Base-by-base conservation (phyloP, 371 early-diverging fungal species). In the Mortierella sp. region DNA sequence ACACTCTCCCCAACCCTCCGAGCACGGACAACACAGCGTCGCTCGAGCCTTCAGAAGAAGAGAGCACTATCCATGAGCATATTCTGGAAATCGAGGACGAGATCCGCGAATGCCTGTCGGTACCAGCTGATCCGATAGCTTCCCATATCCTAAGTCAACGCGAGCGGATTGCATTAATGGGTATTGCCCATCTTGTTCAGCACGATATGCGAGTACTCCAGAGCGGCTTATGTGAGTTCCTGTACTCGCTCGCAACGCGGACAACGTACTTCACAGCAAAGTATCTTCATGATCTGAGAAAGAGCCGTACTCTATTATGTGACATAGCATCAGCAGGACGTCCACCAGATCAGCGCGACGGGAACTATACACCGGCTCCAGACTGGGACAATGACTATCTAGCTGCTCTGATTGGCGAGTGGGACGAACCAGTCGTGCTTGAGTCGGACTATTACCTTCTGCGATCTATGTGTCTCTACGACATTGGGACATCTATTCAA, bases 331-430 rank as follows among this genome's bases (percentile, higher is more conserved):
- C 54, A 16, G 59, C 56, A 1, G 63, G 63, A 21, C 50, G 70
- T 13, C 70, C 70, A 13, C 70, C 70, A 16, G 59, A 70, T 49
- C 58, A 59, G 29, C 59, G 63, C 8, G 70, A 63, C 37, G 53
- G 55, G 0, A 49, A 47, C 0, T 63, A 45, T 24, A 22, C n/a
- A 1, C 50, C 63, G 19, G 59, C 63, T 13, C 70, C 63, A 28
- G 63, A 63, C 54, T 70, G 70, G 70, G 59, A 70, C 16, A 27
- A 16, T 8, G 55, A 43, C 13, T 70, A 57, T 27, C 21, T 63
- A 5, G 21, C 24, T 25, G 55, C 24, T 0, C 45, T 70, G 16
- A 19, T 57, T 8, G 21, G 52, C 8, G 22, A 45, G 7, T 70
- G 70, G 70, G 27, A 57, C 28, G 59, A 70, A 27, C 70, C 63